phyloP scores from a whole-genome alignment of 768 basidiomycete species.

The Paxillus rubicundulus region DNA sequence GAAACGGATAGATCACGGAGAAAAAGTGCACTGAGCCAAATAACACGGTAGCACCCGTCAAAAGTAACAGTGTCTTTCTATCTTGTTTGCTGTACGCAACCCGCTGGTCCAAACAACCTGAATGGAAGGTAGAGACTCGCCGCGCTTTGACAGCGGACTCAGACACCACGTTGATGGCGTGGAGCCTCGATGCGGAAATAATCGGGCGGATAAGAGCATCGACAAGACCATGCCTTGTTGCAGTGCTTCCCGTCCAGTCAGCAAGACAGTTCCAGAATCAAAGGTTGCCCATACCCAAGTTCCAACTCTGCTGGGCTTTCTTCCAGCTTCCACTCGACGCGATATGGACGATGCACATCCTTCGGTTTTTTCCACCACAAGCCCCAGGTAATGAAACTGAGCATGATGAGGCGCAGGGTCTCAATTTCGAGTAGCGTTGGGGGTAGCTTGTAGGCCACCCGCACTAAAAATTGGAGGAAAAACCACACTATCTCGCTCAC shows the following conservation, averaged over 20 bases:
- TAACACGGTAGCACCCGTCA: constrained; percentile 4
- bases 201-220: not conserved
- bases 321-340: not conserved
- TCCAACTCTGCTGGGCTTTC: not conserved
- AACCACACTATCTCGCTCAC: constrained; percentile 38
- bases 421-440: constrained; percentile 37
- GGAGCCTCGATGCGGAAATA: not conserved
- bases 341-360: constrained; percentile 26
- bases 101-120: not conserved
- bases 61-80: not conserved
- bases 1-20: constrained; percentile 17
- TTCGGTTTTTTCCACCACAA: constrained; percentile 43
- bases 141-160: not conserved
- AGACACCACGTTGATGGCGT: not conserved
- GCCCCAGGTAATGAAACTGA: constrained; percentile 31
- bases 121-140: not conserved
- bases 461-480: constrained; percentile 27
- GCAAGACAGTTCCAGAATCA: not conserved
- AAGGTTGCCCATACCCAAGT: not conserved
- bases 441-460: constrained; percentile 21
- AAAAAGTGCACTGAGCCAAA: constrained; percentile 30
- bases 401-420: constrained; percentile 33
- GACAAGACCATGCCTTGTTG: not conserved
- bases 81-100: not conserved
- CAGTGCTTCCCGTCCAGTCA: not conserved